Evolutionary conservation across 2,329 filamentous ascomycete species (phyloP), one percentile per base, ranked within the genome.

Genomic region (Hymenoscyphus scutula): DNA sequence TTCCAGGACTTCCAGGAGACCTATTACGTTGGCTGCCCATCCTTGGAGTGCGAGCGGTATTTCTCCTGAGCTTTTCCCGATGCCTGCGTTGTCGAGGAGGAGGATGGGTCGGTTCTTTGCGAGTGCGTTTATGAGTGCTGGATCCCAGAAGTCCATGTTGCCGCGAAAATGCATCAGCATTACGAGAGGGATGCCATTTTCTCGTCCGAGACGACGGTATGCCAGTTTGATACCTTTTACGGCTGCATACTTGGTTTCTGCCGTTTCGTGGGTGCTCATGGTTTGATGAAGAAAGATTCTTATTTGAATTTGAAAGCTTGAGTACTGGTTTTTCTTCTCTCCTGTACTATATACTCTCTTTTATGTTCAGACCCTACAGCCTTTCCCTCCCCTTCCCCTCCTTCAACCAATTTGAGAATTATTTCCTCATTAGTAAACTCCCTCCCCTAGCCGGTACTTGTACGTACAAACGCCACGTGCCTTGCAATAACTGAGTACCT

Each of bases 71-170:
- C 70, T 74, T 25, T 70, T 70, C 27, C 76, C 76, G 29, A 75
- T 69, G 13, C 76, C 76, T 6, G 74, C 67, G 53, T 75, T 73
- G 70, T 78, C 75, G 57, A 77, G 69, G 53, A 76, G 66, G 45
- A 78, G 63, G 48, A 78, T 62, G 1, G 69, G 70, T 0, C 76
- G 72, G 6, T 59, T 63, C 3, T 64, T 59, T 17, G 72, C 71
- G 11, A 78, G 67, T 11, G 66, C 60, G 55, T 77, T 75, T 66
- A 77, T 68, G 38, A 78, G 63, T 11, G 64, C 60, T 25, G 71
- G 70, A 62, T 74, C 70, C 67, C 67, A 70, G 34, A 62, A 67
- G 53, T 69, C 70, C 68, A 73, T 72, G 62, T 68, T 73, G 17
- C 67, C 69, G 25, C 72, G 61, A 48, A 72, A 73, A 59, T 73